Evolutionary conservation across 148 eudicot genomes (phyloP), one percentile per base, ranked within the genome.

Genomic region (Beta vulgaris): DNA sequence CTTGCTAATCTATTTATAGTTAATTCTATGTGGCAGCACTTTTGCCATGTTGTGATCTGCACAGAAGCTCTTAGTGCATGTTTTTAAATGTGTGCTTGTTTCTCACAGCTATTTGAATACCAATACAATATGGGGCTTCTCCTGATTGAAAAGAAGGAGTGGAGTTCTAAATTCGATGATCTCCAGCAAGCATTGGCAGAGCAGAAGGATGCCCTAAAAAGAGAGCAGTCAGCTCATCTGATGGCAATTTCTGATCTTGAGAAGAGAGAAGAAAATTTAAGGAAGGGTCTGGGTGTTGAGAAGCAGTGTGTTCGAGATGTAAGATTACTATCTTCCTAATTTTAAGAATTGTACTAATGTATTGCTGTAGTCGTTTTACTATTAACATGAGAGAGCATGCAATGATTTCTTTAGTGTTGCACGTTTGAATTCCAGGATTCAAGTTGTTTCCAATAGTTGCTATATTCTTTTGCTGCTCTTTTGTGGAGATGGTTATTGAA

Each of bases 61-160:
- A 19, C 29, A 36, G 55, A 67, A 40, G 6, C 3, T 44, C 53
- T 51, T 2, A 37, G 10, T 80, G 51, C 69, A 11, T 75, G 36
- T 54, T 36, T 35, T 42, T 80, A 21, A 63, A 28, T 13, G 34
- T 66, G 43, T 48, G 40, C 16, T 19, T 60, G 32, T 32, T 57
- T 68, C 26, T 69, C 69, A 79, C 96, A 95, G 99, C 91, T 95
- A 6, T 89, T 89, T 74, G 97, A 95, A 31, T 95, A 95, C 85
- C 99, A 95, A 77, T 95, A 92, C 80, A 95, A 90, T 74, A 92
- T 95, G 99, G 99, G 99, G 34, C 89, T 95, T 76, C 97, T 95
- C 9, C 72, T 95, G 85, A 85, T 95, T 74, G 99, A 95, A 87
- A 95, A 95, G 74, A 92, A 92, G 80, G 97, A 95, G 34, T 92